Base-by-base conservation (phyloP, 1,139 yeast species). In the Pichia kudriavzevii region DNA sequence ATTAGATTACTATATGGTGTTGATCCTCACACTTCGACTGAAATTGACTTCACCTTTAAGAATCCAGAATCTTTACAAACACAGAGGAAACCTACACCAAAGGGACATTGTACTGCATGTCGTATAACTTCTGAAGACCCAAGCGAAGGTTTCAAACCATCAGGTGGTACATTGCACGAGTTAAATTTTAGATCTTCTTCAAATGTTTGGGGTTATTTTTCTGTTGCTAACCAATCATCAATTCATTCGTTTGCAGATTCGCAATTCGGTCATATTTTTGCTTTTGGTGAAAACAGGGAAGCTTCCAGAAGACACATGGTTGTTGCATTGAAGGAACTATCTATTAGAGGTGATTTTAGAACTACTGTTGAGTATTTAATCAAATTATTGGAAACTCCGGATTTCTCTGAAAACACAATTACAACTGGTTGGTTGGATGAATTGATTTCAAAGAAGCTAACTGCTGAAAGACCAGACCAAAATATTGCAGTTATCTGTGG, bases 361-460 rank as follows among this genome's bases (percentile, higher is more conserved):
- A 91, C 98, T 26, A 91, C 98, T 12, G 95, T 91, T 44, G 98
- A 91, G 62, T 93, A 93, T 58, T 72, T 93, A 56, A 91, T 93
- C 60, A 88, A 91, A 60, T 72, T 91, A 49, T 71, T 91, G 52
- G 97, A 91, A 66, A 88, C 98, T 25, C 94, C 95, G 36, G 98
- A 83, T 58, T 91, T 91, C 52, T 96, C 87, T 64, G 88, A 81
- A 44, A 93, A 91, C 61, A 88, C 94, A 34, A 88, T 91, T 53
- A 91, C 98, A 43, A 91, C 98, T 43, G 97, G 97, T 43, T 91
- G 98, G 98, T 75, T 91, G 53, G 98, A 91, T 63, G 97, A 88
- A 63, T 75, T 91, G 55, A 91, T 91, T 56, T 69, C 93, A 43
- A 84, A 84, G 62, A 87, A 81, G 55, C 75, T 93, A 58, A 91